A percentile compares a stretch with the other conserved stretches of the same genome.
These are phyloP conservation scores for Botrytis galanthina DNA, from an alignment of 2,329 filamentous ascomycete species.

Conservation along the genomic window DNA sequence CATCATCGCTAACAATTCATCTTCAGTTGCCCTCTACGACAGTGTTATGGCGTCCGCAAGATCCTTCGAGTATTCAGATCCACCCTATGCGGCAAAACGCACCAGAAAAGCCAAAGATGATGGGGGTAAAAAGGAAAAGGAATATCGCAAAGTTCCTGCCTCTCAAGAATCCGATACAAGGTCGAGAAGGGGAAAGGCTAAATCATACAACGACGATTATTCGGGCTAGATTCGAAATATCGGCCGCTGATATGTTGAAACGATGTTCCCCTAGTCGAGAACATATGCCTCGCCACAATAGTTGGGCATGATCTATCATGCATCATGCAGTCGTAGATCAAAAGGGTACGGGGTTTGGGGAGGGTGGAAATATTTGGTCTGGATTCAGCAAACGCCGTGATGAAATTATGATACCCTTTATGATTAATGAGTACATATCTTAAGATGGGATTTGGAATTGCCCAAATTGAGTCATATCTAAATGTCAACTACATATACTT, in stretches of 20 bases:
- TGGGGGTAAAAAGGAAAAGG: not conserved
- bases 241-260: too few species aligned
- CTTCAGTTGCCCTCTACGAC: slow-evolving; percentile 25
- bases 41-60: slow-evolving; percentile 31
- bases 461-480: not conserved
- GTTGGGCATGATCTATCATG: not conserved
- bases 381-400: not conserved
- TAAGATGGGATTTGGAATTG: not conserved
- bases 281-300: not conserved
- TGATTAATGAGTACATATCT: not conserved
- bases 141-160: slow-evolving; percentile 5
- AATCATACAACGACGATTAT: slow-evolving; percentile 5
- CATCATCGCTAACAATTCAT: not conserved
- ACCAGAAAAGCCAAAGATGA: not conserved
- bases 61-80: slow-evolving; percentile 26
- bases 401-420: slow-evolving; percentile 13
- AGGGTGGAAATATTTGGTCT: not conserved
- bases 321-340: not conserved
- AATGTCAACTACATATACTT: not conserved
- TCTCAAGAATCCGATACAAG: slow-evolving; percentile 7
- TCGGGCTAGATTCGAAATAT: not conserved
- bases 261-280: not conserved
- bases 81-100: not conserved
- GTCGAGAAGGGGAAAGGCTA: slow-evolving; percentile 9
- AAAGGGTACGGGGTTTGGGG: not conserved